Evolutionary conservation across 257 asterid species (phyloP), one percentile per base, ranked within the genome.

Genomic region (Salvia miltiorrhiza): DNA sequence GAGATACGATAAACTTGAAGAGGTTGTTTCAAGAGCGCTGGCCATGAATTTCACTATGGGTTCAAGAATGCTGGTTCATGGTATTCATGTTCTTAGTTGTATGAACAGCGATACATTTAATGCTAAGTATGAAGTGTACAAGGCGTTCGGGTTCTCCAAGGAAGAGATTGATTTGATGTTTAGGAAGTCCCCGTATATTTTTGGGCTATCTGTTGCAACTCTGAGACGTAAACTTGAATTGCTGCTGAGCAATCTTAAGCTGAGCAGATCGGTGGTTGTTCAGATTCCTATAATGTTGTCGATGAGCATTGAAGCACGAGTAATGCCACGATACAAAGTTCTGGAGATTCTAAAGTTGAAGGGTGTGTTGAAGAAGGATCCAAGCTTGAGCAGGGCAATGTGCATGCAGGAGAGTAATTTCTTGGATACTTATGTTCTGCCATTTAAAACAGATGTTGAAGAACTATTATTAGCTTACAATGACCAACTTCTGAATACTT

Each of bases 1-100:
- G 24, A 56, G 23, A 12, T 61, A 52, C 23, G 53, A 69, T 20
- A 60, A 70, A 43, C 70, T 78, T 16, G 71, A 20, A 33, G 67
- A 33, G 26, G 39, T 73, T 50, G 76, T 82, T 66, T 37, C 79
- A 6, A 69, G 71, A 50, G 66, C 63, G 28, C 11, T 68, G 7
- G 70, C 66, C 50, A 35, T 79, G 54, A 80, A 82, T 19, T 73
- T 82, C 56, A 37, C 68, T 30, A 61, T 37, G 47, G 77, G 78
- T 26, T 69, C 66, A 14, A 54, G 44, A 55, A 68, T 65, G 71
- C 44, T 65, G 33, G 71, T 32, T 19, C 45, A 65, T 14, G 72
- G 24, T 35, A 37, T 66, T 21, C 24, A 13, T 14, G 3, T 5
- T 50, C 62, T 66, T 33, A 33, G 52, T 7, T 19, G 72, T 33